Base-by-base conservation (phyloP, 768 basidiomycete genomes). In the Coprinellus micaceus region DNA sequence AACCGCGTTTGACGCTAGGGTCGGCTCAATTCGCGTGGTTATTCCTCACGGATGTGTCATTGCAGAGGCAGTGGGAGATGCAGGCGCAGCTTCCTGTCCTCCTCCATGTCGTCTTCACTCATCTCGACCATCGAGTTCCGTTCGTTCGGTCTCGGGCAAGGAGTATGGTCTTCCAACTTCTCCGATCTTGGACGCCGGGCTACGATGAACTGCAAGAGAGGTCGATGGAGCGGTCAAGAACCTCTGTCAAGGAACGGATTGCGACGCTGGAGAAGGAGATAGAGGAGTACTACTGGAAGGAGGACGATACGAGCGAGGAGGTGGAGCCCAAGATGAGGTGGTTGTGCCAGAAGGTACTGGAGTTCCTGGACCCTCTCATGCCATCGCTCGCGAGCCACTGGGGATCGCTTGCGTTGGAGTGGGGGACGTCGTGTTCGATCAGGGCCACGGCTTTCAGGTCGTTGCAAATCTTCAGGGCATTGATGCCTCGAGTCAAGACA, bases 11-110 rank as follows among this genome's bases (percentile, higher is more conserved):
- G 46, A 74, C 82, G 2, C 74, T 96, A 49, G 89, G 90, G 15
- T 84, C 90, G 0, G 91, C 91, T 13, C 94, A 96, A 65, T 91
- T 91, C 65, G 93, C 94, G 1, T 82, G 94, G 72, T 76, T 96
- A 9, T 94, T 94, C 65, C 71, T 95, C 25, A 81, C 85, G 2
- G 90, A 94, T 59, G 79, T 88, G 30, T 83, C 88, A 0, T 70
- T 92, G 26, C 86, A 89, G 60, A 82, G 86, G 28, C 83, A 82
- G 60, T 91, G 90, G 89, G 88, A 89, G 55, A 72, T 86, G 61
- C 78, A 83, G 52, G 73, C 78, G 10, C 82, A 89, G 53, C 74
- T 98, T 11, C 86, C 91, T 1, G 71, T 81, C 9, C 77, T 97
- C 17, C 82, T 98, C 28, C 89, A 93, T 53, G 84, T 85, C 4